phyloP scores from a whole-genome alignment of 805 yeast species.

The Kazachstania africana region DNA sequence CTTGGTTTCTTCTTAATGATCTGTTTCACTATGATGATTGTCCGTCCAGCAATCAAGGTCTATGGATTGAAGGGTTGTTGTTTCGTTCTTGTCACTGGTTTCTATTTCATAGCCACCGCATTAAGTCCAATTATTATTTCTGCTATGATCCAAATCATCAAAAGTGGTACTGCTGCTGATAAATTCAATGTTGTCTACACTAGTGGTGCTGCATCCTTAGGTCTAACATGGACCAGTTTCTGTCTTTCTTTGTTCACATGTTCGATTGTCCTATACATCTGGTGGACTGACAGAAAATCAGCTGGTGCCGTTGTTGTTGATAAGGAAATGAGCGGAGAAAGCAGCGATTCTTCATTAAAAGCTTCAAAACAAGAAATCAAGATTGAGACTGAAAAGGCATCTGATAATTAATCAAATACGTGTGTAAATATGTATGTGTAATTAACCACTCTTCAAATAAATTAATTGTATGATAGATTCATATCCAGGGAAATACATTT shows the following conservation, averaged over 20 bases:
- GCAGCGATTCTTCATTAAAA: no score
- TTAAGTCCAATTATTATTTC: conserved; percentile 20
- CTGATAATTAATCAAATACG: no score
- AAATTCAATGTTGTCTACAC: conserved; percentile 18
- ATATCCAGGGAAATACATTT: no score
- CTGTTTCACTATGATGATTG: conserved; percentile 4
- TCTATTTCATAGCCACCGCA: conserved; percentile 11
- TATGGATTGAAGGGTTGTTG: conserved; percentile 1
- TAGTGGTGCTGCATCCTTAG: conserved; percentile 17
- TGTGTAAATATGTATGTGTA: no score
- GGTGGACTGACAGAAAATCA: conserved; percentile 2
- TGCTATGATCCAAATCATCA: conserved; percentile 20
- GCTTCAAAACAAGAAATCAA: no score
- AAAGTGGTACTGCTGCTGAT: conserved; percentile 23
- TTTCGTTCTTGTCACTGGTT: no score
- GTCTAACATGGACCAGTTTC: conserved; percentile 24
- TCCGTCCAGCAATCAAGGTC: not conserved
- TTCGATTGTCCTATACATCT: conserved; percentile 5
- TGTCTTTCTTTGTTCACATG: conserved; percentile 14
- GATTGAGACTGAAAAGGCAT: no score
- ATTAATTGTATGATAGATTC: no score
- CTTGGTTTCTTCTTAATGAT: conserved; percentile 14
- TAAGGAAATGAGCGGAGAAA: not conserved
- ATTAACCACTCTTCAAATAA: no score
- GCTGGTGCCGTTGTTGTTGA: not conserved